Percentiles rank a stretch among this genome's conserved stretches.
These are phyloP conservation scores for Plenodomus biglobosus DNA, from an alignment of 2,329 filamentous ascomycete species.

Conservation along the genomic window DNA sequence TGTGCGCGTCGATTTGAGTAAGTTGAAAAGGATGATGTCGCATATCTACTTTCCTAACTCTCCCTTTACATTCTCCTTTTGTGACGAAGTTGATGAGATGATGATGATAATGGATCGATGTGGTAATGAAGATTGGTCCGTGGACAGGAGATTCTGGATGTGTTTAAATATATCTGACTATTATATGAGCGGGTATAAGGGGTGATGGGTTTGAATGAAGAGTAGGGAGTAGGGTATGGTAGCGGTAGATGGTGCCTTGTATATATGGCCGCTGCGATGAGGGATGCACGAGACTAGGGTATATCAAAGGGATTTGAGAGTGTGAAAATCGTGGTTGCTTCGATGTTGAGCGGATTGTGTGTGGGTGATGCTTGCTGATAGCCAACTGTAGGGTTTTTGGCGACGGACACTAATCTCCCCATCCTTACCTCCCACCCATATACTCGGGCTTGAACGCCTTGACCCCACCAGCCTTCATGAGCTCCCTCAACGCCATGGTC, in stretches of 20 bases:
- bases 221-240: not conserved
- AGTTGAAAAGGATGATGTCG: not conserved
- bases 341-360: not conserved
- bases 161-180: not conserved
- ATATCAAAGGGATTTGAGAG: not conserved
- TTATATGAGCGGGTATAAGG: not conserved
- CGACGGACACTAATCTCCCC: not conserved
- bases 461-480: slow-evolving; percentile 69
- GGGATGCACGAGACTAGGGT: not conserved
- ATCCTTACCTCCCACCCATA: slow-evolving; percentile 44
- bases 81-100: not conserved
- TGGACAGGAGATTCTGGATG: not conserved
- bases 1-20: not conserved
- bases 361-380: not conserved
- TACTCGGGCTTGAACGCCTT: slow-evolving; percentile 65
- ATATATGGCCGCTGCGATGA: not conserved
- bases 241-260: not conserved
- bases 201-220: too few species aligned
- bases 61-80: not conserved
- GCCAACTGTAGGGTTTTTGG: too few species aligned
- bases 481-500: slow-evolving; percentile 77
- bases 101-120: not conserved
- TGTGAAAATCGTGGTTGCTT: not conserved
- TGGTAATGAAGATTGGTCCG: not conserved
- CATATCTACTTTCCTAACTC: not conserved